phyloP scores from a whole-genome alignment of 139 green algal species.

The Picochlorum sp. region DNA sequence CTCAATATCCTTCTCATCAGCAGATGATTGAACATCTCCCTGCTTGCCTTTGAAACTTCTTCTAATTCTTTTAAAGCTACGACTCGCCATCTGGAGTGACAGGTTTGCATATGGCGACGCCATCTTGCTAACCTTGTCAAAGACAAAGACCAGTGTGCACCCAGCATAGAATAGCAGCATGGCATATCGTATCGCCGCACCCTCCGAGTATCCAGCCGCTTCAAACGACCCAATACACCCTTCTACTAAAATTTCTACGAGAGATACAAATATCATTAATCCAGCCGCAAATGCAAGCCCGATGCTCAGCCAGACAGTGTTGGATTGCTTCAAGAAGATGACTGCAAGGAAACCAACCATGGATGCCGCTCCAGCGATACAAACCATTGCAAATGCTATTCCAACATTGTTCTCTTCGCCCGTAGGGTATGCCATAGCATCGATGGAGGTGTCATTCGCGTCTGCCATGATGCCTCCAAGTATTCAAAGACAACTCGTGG shows the following conservation, averaged over 20 bases:
- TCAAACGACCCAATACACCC: conserved; percentile 41
- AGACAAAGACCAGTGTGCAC: conserved; percentile 29
- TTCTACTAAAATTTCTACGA: conserved; percentile 52
- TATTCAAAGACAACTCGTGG: no score
- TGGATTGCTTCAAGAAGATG: conserved; percentile 42
- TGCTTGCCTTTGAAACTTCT: no score
- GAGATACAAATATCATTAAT: conserved; percentile 62
- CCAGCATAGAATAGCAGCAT: conserved; percentile 60
- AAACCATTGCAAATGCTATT: conserved; percentile 56
- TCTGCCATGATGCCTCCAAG: no score
- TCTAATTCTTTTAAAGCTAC: neutral
- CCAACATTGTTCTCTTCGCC: conserved; percentile 31
- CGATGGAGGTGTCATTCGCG: no score
- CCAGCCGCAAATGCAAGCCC: conserved; percentile 47
- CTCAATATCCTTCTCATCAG: no score
- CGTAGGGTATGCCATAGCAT: no score
- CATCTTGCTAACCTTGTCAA: conserved; percentile 41
- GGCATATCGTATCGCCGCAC: conserved; percentile 34
- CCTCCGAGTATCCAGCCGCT: conserved; percentile 17
- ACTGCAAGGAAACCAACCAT: conserved; percentile 31
- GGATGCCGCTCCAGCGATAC: conserved; percentile 44
- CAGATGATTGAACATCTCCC: no score
- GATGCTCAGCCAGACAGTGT: conserved; percentile 34
- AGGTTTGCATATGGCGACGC: neutral
- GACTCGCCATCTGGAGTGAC: neutral